These are phyloP conservation scores for Aureobasidium leucospermi DNA, from an alignment of 2,329 filamentous ascomycete species.

Conservation along the genomic window DNA sequence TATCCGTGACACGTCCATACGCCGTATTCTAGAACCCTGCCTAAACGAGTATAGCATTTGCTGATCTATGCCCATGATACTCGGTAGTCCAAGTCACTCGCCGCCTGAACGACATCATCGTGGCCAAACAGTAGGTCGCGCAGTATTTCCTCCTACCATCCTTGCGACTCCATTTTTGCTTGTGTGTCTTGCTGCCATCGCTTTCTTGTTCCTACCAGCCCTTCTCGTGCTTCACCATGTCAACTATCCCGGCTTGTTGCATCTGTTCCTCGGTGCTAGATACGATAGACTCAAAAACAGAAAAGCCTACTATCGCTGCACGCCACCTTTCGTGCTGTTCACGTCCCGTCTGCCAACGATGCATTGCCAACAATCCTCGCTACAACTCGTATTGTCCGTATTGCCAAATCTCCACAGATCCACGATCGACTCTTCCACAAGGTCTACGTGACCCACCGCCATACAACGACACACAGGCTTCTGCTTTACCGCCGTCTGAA, in stretches of 20 bases:
- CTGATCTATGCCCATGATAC: background rate
- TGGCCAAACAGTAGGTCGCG: background rate
- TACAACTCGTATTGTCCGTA: constrained; percentile 65
- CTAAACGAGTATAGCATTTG: background rate
- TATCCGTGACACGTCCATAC: background rate
- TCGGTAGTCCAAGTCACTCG: background rate
- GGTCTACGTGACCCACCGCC: constrained; percentile 62
- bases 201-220: background rate
- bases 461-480: constrained; percentile 40
- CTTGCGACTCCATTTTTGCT: background rate
- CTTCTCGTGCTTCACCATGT: constrained; percentile 17
- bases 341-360: constrained; percentile 63
- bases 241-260: constrained; percentile 50
- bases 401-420: constrained; percentile 62
- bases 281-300: constrained; percentile 46
- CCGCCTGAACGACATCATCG: background rate
- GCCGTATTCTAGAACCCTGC: constrained; percentile 2
- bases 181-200: background rate
- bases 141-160: background rate
- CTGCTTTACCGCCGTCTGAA: constrained; percentile 7
- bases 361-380: constrained; percentile 61
- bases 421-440: constrained; percentile 51
- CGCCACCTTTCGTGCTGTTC: constrained; percentile 61
- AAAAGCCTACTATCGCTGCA: constrained; percentile 55
- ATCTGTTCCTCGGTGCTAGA: constrained; percentile 60